phyloP scores from a whole-genome alignment of 2,329 filamentous ascomycete species.

The Metarhizium humberi region DNA sequence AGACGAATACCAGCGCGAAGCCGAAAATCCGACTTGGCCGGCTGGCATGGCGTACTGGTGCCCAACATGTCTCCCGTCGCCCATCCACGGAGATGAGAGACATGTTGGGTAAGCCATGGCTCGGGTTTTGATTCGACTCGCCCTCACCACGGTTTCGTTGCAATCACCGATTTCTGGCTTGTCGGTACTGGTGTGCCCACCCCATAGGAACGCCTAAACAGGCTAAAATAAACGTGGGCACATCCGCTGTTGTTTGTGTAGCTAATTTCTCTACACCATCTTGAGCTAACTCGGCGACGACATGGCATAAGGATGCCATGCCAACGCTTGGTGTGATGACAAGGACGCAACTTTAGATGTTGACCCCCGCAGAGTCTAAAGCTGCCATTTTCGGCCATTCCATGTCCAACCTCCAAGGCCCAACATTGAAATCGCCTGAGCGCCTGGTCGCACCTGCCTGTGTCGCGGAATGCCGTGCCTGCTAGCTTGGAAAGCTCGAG shows the following conservation, averaged over 20 bases:
- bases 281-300: background rate
- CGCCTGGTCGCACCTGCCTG: background rate
- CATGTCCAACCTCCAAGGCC: background rate
- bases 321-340: background rate
- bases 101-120: no score
- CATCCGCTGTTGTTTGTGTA: background rate
- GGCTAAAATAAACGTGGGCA: background rate
- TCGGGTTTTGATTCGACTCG: conserved; percentile 3
- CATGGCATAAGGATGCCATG: background rate
- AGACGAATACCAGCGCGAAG: no score
- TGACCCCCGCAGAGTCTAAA: background rate
- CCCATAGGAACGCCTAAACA: background rate
- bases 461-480: background rate
- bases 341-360: background rate
- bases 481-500: background rate
- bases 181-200: conserved; percentile 9
- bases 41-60: no score
- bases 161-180: conserved; percentile 15
- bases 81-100: no score
- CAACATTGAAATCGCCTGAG: background rate
- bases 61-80: no score
- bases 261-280: background rate
- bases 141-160: conserved; percentile 2
- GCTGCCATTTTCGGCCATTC: no score
- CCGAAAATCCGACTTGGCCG: no score